These are phyloP conservation scores for Diaporthe longicolla DNA, from an alignment of 2,329 filamentous ascomycete species.

Conservation along the genomic window DNA sequence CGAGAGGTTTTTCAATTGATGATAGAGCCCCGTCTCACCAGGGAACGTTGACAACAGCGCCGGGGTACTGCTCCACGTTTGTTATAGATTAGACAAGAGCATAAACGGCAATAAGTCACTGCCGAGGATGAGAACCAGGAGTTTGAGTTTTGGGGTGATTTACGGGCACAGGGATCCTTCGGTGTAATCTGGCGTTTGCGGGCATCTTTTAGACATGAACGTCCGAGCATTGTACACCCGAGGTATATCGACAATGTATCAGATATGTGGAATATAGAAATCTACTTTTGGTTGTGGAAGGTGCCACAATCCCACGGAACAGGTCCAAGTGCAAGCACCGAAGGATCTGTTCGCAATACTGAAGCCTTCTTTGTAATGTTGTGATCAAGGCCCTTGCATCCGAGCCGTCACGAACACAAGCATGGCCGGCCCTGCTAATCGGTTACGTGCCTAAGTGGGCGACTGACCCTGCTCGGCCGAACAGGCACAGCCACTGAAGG, in stretches of 20 bases:
- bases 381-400: background rate
- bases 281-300: background rate
- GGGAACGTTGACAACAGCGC: background rate
- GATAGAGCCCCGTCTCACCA: background rate
- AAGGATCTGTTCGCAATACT: background rate
- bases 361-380: background rate
- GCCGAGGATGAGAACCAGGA: background rate
- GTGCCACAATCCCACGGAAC: no score
- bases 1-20: background rate
- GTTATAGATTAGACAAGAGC: background rate
- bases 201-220: background rate
- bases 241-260: background rate
- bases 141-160: slow-evolving; percentile 1
- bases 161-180: background rate
- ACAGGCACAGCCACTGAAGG: background rate
- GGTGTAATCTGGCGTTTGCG: background rate
- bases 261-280: background rate
- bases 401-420: background rate
- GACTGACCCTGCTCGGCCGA: background rate
- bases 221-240: background rate
- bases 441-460: background rate
- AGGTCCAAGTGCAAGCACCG: background rate
- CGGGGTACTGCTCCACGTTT: background rate
- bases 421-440: background rate
- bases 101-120: background rate